These are phyloP conservation scores for Cephalotrichum gorgonifer DNA, from an alignment of 2,329 filamentous ascomycete species.

Conservation along the genomic window DNA sequence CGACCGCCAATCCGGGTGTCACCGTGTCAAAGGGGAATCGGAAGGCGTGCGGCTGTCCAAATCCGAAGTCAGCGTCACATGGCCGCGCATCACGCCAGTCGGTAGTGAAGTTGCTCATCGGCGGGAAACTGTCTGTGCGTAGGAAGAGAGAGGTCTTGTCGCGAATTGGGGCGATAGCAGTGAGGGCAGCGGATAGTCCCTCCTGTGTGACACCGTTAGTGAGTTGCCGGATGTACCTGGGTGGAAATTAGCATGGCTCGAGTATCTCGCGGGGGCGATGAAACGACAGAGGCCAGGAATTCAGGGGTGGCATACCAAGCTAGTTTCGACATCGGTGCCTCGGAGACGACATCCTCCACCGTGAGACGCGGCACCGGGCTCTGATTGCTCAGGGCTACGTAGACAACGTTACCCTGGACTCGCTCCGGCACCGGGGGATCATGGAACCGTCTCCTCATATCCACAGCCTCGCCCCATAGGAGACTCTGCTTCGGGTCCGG, in stretches of 20 bases:
- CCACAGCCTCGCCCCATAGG: conserved; percentile 24
- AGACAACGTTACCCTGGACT: conserved; percentile 26
- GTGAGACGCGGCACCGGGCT: conserved; percentile 17
- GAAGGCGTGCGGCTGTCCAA: conserved; percentile 20
- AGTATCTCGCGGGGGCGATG: too few relatives aligned
- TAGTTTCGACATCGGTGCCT: conserved; percentile 21
- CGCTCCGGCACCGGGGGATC: conserved; percentile 19
- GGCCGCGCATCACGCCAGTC: conserved; percentile 23
- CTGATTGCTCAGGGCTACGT: conserved; percentile 14
- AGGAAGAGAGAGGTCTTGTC: conserved; percentile 24
- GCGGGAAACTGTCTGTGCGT: conserved; percentile 22
- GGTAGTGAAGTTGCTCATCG: conserved; percentile 21
- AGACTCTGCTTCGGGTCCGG: conserved; percentile 15
- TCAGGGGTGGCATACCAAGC: conserved; percentile 10
- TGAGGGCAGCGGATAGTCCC: conserved; percentile 17
- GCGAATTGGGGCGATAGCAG: conserved; percentile 24
- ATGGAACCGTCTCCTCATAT: conserved; percentile 26
- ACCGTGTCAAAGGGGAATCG: conserved; percentile 21
- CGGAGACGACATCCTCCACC: conserved; percentile 21
- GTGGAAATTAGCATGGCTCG: too few relatives aligned
- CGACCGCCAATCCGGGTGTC: conserved; percentile 15
- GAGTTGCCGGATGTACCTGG: conserved; percentile 23
- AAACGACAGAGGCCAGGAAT: conserved; percentile 13
- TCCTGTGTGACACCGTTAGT: conserved; percentile 20
- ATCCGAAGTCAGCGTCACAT: conserved; percentile 22